phyloP scores from a whole-genome alignment of 495 filamentous ascomycete species.

The Aspergillus ostianus region DNA sequence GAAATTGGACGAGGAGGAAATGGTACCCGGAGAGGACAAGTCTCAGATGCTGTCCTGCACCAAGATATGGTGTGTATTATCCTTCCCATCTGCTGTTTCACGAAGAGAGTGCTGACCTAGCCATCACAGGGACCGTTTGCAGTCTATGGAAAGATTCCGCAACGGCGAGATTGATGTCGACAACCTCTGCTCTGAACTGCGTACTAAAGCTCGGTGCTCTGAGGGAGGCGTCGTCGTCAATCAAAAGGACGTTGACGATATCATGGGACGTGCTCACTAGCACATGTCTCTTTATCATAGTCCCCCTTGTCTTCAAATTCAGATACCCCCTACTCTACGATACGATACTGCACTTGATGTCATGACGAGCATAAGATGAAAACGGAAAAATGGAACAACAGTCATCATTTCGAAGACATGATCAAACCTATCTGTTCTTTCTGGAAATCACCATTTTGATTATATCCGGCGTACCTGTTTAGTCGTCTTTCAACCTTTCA shows the following conservation, averaged over 20 bases:
- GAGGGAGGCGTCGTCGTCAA: constrained; percentile 90
- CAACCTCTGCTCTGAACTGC: constrained; percentile 86
- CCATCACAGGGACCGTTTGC: constrained; percentile 78
- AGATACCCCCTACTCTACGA: constrained; percentile 23
- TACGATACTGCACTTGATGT: constrained; percentile 25
- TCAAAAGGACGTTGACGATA: constrained; percentile 80
- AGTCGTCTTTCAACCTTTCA: not conserved
- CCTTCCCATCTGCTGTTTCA: not conserved
- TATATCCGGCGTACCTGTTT: not conserved
- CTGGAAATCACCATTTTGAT: not conserved
- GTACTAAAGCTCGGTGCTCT: constrained; percentile 93
- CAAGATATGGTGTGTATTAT: constrained; percentile 78
- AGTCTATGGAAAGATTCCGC: constrained; percentile 81
- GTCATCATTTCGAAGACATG: not conserved
- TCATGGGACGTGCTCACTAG: constrained; percentile 59
- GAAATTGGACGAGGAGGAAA: constrained; percentile 63
- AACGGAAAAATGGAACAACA: constrained; percentile 9
- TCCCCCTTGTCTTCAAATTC: not conserved
- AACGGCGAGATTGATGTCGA: constrained; percentile 91
- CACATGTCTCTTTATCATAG: not conserved
- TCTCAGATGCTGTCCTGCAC: constrained; percentile 76
- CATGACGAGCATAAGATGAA: constrained; percentile 12
- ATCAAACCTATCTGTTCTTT: not conserved
- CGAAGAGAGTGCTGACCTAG: constrained; percentile 21
- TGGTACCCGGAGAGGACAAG: constrained; percentile 62